These are phyloP conservation scores for Agaricus blazei DNA, from an alignment of 768 basidiomycete genomes.

Conservation along the genomic window DNA sequence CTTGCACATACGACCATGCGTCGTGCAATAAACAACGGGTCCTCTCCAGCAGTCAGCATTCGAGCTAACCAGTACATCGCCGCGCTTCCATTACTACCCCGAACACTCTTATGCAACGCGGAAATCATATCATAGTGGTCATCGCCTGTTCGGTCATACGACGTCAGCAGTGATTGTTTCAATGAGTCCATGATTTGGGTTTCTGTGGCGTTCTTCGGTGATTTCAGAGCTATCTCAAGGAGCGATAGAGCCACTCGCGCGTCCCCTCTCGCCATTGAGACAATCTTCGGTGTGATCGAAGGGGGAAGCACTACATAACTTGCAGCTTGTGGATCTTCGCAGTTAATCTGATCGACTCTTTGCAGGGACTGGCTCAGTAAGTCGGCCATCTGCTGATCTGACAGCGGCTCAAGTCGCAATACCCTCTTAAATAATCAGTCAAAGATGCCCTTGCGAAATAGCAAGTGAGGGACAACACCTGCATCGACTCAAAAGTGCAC, in stretches of 20 bases:
- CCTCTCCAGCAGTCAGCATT: slow-evolving; percentile 78
- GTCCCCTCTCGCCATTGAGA: slow-evolving; percentile 59
- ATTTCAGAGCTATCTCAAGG: slow-evolving; percentile 60
- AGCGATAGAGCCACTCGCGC: slow-evolving; percentile 75
- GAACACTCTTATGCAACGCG: slow-evolving; percentile 78
- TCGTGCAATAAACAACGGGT: slow-evolving; percentile 71
- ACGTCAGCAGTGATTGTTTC: slow-evolving; percentile 55
- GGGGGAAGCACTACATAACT: slow-evolving; percentile 36
- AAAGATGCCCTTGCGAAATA: slow-evolving; percentile 11
- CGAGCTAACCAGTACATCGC: slow-evolving; percentile 88
- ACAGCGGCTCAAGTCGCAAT: slow-evolving; percentile 65
- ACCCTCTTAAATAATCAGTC: slow-evolving; percentile 43
- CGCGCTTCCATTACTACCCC: slow-evolving; percentile 71
- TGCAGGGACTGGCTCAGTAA: slow-evolving; percentile 26
- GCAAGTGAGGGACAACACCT: slow-evolving; percentile 38
- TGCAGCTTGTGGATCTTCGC: slow-evolving; percentile 3
- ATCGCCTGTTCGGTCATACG: slow-evolving; percentile 77
- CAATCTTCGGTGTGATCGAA: slow-evolving; percentile 42
- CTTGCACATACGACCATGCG: slow-evolving; percentile 77
- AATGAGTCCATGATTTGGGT: slow-evolving; percentile 49
- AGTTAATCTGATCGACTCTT: neutral
- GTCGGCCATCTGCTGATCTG: slow-evolving; percentile 50
- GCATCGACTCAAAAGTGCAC: slow-evolving; percentile 70
- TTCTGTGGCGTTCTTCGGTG: slow-evolving; percentile 36
- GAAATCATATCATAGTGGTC: slow-evolving; percentile 78